These are phyloP conservation scores for Zygosaccharomyces bailii DNA, from an alignment of 805 yeast species.

Conservation along the genomic window DNA sequence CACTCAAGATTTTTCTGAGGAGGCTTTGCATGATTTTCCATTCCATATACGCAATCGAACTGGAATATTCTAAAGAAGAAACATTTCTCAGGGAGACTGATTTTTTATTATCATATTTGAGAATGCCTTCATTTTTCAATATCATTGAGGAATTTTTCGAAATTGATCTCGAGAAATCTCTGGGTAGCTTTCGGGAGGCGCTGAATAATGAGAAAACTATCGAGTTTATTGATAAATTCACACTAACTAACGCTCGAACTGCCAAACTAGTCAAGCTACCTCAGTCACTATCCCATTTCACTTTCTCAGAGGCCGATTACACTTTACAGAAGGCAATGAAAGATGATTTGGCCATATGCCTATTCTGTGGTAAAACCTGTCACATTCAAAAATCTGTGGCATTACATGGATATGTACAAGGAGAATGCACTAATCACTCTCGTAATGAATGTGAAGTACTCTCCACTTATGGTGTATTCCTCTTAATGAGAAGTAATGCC, in stretches of 20 bases:
- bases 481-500: slow-evolving; percentile 31
- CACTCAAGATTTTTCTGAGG: slow-evolving; percentile 21
- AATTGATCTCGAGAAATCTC: slow-evolving; percentile 2
- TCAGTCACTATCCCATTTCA: slow-evolving; percentile 51
- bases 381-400: slow-evolving; percentile 59
- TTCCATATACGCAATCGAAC: slow-evolving; percentile 15
- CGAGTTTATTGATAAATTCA: neutral
- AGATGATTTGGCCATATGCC: slow-evolving; percentile 78
- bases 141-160: slow-evolving; percentile 5
- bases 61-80: neutral
- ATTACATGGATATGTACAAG: slow-evolving; percentile 48
- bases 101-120: slow-evolving; percentile 2
- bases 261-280: slow-evolving; percentile 66
- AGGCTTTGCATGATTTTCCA: slow-evolving; percentile 18
- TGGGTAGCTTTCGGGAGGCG: slow-evolving; percentile 3
- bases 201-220: neutral
- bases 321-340: slow-evolving; percentile 39
- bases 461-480: slow-evolving; percentile 27
- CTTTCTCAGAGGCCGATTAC: slow-evolving; percentile 44
- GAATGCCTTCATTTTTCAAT: slow-evolving; percentile 4
- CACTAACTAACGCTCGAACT: slow-evolving; percentile 42
- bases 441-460: slow-evolving; percentile 49
- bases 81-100: slow-evolving; percentile 4
- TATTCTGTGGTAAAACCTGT: slow-evolving; percentile 71
- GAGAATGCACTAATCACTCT: slow-evolving; percentile 78